Evolutionary conservation across 768 basidiomycete genomes (phyloP), one percentile per base, ranked within the genome.

Genomic region (Rhodotorula sphaerocarpa): DNA sequence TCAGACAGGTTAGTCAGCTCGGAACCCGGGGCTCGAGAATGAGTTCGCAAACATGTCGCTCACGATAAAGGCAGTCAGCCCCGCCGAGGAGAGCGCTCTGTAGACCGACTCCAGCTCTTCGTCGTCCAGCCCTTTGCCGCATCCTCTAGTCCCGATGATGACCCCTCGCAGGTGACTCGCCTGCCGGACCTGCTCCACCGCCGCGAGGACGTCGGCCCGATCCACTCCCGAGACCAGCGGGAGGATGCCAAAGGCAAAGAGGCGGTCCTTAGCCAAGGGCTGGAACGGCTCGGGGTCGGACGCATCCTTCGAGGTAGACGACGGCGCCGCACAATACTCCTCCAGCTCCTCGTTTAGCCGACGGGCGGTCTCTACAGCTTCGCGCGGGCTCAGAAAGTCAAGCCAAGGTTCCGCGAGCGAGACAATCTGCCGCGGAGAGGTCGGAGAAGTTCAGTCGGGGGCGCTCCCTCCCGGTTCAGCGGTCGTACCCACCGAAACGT

Each of bases 181-280:
- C 30, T 73, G 62, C 33, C 80, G 77, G 67, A 91, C 83, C 71
- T 88, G 86, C 47, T 81, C 74, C 52, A 90, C 81, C 18, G 82
- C 79, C 58, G 83, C 80, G 36, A 90, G 76, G 28, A 90, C 76
- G 15, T 82, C 78, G 4, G 77, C 70, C 4, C 80, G 78, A 3
- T 81, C 73, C 41, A 86, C 79, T 48, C 79, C 81, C 0, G 85
- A 83, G 27, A 90, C 89, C 25, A 91, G 82, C 11, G 89, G 89
- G 30, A 91, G 80, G 28, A 90, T 79, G 30, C 89, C 89, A 63
- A 91, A 87, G 7, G 86, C 89, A 72, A 87, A 91, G 2, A 90
- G 76, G 11, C 87, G 83, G 64, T 82, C 83, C 50, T 86, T 72
- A 21, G 68, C 59, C 25, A 61, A 56, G 33, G 76, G 70, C 7